These are phyloP conservation scores for Teratosphaeria gauchensis DNA, from an alignment of 2,329 filamentous ascomycete species.

Conservation along the genomic window DNA sequence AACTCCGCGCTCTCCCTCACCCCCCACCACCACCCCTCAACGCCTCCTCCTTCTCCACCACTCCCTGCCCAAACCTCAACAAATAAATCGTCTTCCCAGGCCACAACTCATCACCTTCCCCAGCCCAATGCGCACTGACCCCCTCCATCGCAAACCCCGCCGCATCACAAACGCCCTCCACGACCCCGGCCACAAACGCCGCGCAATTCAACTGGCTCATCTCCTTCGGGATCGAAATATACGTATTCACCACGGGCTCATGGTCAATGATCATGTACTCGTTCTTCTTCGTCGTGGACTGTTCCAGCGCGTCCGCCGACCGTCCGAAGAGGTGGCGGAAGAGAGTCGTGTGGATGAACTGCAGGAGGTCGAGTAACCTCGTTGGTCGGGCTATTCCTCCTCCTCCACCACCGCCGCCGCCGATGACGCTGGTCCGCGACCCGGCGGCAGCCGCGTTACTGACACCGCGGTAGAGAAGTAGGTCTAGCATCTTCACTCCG, in stretches of 20 bases:
- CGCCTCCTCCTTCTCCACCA: constrained; percentile 75
- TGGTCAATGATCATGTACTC: constrained; percentile 99
- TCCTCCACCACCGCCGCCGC: constrained; percentile 54
- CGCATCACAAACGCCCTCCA: constrained; percentile 92
- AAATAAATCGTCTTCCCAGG: constrained; percentile 92
- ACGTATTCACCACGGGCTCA: constrained; percentile 89
- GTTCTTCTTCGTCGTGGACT: constrained; percentile 72
- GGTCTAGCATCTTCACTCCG: constrained; percentile 87
- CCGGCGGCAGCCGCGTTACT: not conserved
- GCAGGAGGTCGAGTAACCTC: constrained; percentile 80
- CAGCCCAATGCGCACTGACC: constrained; percentile 73
- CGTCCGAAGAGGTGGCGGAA: constrained; percentile 90
- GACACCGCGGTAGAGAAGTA: constrained; percentile 66
- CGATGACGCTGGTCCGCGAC: constrained; percentile 32
- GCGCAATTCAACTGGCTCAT: constrained; percentile 96
- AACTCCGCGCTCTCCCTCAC: not conserved
- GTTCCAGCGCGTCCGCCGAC: constrained; percentile 85
- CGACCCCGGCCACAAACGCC: constrained; percentile 86
- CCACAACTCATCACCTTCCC: constrained; percentile 63
- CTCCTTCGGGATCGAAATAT: constrained; percentile 85
- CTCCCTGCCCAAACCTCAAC: constrained; percentile 83
- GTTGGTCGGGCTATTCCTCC: constrained; percentile 56
- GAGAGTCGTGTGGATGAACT: constrained; percentile 86
- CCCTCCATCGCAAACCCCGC: constrained; percentile 73
- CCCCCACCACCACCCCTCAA: constrained; percentile 22